Conservation (phyloP, 805 yeast species). For the Zygotorulaspora chibaensis region DNA sequence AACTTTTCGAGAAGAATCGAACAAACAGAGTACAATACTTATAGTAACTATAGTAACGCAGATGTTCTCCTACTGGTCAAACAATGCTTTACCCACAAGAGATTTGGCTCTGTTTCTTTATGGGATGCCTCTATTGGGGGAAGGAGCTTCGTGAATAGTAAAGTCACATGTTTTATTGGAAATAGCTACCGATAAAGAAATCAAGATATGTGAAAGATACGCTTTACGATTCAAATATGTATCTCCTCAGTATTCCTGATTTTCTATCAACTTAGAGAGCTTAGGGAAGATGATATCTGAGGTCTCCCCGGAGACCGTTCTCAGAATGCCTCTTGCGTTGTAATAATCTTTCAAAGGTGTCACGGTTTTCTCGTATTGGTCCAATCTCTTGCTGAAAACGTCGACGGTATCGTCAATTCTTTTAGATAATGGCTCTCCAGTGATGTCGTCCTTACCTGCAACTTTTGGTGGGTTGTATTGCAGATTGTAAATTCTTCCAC, state of each 20-base stretch:
- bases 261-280: slow-evolving; percentile 41
- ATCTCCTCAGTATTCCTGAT: neutral
- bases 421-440: slow-evolving; percentile 80
- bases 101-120: too few relatives aligned
- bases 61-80: too few relatives aligned
- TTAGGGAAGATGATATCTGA: slow-evolving; percentile 83
- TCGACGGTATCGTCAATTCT: slow-evolving; percentile 80
- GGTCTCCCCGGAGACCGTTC: slow-evolving; percentile 66
- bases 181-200: too few relatives aligned
- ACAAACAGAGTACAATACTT: too few relatives aligned
- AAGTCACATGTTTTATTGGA: too few relatives aligned
- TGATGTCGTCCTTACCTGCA: slow-evolving; percentile 77
- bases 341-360: slow-evolving; percentile 67
- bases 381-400: slow-evolving; percentile 64
- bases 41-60: too few relatives aligned
- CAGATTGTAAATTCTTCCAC: slow-evolving; percentile 83
- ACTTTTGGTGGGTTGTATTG: slow-evolving; percentile 86
- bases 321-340: slow-evolving; percentile 43
- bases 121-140: too few relatives aligned
- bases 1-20: too few relatives aligned
- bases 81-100: too few relatives aligned
- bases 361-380: slow-evolving; percentile 53
- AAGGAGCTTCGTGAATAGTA: too few relatives aligned
- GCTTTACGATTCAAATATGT: too few relatives aligned
- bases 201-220: too few relatives aligned